Base-by-base conservation (phyloP, 1,139 yeast genomes). In the Debaryomycetaceae sp. region DNA sequence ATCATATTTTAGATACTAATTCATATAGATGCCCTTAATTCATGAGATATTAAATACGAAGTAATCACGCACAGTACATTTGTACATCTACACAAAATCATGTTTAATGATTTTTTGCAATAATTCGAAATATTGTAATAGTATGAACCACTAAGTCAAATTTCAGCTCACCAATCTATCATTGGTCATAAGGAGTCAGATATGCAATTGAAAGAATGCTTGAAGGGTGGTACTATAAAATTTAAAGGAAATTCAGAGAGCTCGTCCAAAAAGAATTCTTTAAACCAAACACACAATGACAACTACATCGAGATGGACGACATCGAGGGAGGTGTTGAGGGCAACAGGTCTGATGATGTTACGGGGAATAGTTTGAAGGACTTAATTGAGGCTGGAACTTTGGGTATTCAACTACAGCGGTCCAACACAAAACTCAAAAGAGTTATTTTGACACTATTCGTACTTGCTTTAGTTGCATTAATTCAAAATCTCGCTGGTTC, bases 401-500 rank as follows among this genome's bases (percentile, higher is more conserved):
- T 38, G n/a, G 24, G 29, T 6, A 7, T 6, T 38, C 40, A 38
- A 27, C 40, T 39, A 27, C 45, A 42, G 20, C 23, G 42, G 23
- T 33, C 20, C 17, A 42, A 39, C 14, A 13, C 13, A 14, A 31
- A 36, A 6, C 31, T 42, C 34, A 34, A 40, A 23, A 38, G 41
- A 29, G 17, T 38, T 17, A 35, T 45, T 20, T 9, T 36, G 17
- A 29, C 40, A 5, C 24, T 39, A 29, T 42, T 50, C n/a, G 34
- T 45, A 4, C 22, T 50, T 11, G 42, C 54, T 5, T 24, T 48
- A n/a, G 34, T 46, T 6, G 38, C 47, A 29, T 40, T 45, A 17
- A 22, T 42, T n/a, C 42, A 42, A 17, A 45, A 49, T 45, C 40
- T 41, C 17, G 35, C 50, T 24, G 45, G 45, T n/a, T 36, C 51